These are phyloP conservation scores for Knoxdaviesia proteae DNA, from an alignment of 2,329 filamentous ascomycete genomes.

Conservation along the genomic window DNA sequence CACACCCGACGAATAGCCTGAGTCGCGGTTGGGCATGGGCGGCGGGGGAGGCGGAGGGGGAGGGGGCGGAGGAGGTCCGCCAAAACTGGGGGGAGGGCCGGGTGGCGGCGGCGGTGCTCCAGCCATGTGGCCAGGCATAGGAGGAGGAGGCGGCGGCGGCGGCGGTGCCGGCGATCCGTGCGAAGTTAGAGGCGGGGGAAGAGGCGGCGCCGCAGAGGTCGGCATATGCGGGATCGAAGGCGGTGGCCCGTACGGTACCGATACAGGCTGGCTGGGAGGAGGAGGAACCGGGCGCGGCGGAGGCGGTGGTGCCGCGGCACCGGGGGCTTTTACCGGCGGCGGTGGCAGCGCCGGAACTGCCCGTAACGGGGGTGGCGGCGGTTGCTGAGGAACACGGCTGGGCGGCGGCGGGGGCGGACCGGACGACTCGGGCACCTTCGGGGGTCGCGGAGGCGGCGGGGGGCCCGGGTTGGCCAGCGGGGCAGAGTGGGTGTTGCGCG, in stretches of 20 bases:
- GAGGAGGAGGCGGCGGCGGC: slow-evolving; percentile 18
- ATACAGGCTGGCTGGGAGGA: slow-evolving; percentile 42
- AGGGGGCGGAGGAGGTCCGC: slow-evolving; percentile 14
- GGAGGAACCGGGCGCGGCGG: slow-evolving; percentile 38
- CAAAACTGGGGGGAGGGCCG: slow-evolving; percentile 13
- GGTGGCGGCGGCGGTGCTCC: slow-evolving; percentile 17
- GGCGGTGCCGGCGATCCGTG: slow-evolving; percentile 23
- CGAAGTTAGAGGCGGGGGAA: slow-evolving; percentile 16
- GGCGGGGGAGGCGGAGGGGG: slow-evolving; percentile 27
- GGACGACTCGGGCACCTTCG: slow-evolving; percentile 2
- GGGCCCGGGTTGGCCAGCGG: slow-evolving; percentile 3
- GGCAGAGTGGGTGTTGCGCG: slow-evolving; percentile 1
- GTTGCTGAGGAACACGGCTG: neutral
- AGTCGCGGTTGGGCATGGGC: slow-evolving; percentile 36
- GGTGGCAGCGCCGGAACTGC: neutral
- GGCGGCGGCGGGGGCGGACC: slow-evolving; percentile 2
- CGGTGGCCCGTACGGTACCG: slow-evolving; percentile 14
- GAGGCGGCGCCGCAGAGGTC: slow-evolving; percentile 21
- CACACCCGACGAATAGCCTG: slow-evolving; percentile 31
- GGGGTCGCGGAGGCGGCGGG: slow-evolving; percentile 3
- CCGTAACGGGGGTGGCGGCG: neutral
- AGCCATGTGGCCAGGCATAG: slow-evolving; percentile 9
- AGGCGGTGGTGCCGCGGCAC: slow-evolving; percentile 20
- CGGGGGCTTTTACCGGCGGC: neutral
- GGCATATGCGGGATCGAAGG: slow-evolving; percentile 29